Base-by-base conservation (phyloP, 176 grass and related monocot genomes). In the Cocos nucifera region DNA sequence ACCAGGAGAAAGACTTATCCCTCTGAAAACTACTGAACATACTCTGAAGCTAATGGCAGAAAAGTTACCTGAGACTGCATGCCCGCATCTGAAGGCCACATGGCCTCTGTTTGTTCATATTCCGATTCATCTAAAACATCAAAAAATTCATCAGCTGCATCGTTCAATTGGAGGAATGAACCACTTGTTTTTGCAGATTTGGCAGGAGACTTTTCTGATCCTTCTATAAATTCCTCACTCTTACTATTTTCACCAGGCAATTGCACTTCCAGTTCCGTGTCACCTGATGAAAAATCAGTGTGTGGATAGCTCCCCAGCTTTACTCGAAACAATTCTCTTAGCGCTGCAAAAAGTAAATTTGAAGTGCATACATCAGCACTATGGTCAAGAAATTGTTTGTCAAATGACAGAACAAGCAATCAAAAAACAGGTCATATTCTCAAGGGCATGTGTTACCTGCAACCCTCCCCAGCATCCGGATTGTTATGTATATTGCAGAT, bases 51-150 rank as follows among this genome's bases (percentile, higher is more conserved):
- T 1, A 28, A 54, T 4, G 53, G 50, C 17, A 9, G 17, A 19
- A 53, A 27, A 10, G 19, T 15, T 54, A 86, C 87, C 69, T 58
- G 51, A 69, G 65, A 57, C 58, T 90, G 65, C 25, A 72, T 52
- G 70, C 72, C 77, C 76, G 88, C 94, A 60, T 85, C 84, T 65
- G 85, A 93, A 65, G 85, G 61, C 89, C 89, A 93, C 57, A 71
- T 53, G 55, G 39, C 65, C 65, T 98, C 84, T 50, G 75, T 80
- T 62, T 83, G 78, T 58, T 88, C 87, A 78, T 83, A 89, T 66
- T 98, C 88, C 49, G 93, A 78, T 78, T 98, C 94, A 64, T 98
- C 88, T 57, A 89, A 82, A 28, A 98, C 84, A 64, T 98, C 94
- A 79, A 93, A 98, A 71, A 98, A 98, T 75, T 93, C 94, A 61